Percentiles rank a stretch among this genome's conserved stretches.
These are phyloP conservation scores for Fusarium tjaetaba DNA, from an alignment of 2,329 filamentous ascomycete species.

Conservation along the genomic window DNA sequence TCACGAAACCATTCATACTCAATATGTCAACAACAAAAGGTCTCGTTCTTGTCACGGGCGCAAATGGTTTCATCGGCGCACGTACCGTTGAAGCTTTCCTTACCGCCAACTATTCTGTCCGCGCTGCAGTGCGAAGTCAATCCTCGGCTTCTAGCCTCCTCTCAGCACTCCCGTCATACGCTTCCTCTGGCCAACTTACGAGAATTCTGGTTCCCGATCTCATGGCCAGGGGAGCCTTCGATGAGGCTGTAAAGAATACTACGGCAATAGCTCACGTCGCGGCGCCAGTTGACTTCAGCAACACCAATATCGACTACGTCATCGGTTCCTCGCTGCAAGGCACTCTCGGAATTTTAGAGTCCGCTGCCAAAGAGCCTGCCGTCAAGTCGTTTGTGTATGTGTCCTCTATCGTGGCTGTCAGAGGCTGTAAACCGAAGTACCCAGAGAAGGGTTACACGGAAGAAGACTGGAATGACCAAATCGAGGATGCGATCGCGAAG, in stretches of 20 bases:
- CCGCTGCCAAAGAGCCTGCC: neutral
- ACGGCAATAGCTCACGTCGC: conserved; percentile 12
- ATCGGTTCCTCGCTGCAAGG: conserved; percentile 6
- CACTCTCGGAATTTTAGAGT: neutral
- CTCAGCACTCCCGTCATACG: neutral
- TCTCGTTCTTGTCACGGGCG: conserved; percentile 15
- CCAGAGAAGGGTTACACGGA: neutral
- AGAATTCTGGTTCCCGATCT: neutral
- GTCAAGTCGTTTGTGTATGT: conserved; percentile 10
- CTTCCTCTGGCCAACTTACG: neutral
- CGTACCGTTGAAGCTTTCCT: conserved; percentile 20
- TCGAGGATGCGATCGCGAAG: neutral
- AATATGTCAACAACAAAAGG: conserved; percentile 8
- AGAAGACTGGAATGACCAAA: conserved; percentile 23
- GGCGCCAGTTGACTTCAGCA: conserved; percentile 5
- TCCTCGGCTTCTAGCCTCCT: conserved; percentile 5
- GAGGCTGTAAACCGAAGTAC: neutral
- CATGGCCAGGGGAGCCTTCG: neutral
- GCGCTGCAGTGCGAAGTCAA: conserved; percentile 4
- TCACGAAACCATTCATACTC: fast-evolving
- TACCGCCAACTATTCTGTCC: conserved; percentile 1
- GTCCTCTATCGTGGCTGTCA: conserved; percentile 6
- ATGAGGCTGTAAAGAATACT: neutral
- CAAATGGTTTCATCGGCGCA: conserved; percentile 21
- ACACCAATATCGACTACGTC: conserved; percentile 18